phyloP scores from a whole-genome alignment of 768 basidiomycete species.

The Termitomyces sp. region DNA sequence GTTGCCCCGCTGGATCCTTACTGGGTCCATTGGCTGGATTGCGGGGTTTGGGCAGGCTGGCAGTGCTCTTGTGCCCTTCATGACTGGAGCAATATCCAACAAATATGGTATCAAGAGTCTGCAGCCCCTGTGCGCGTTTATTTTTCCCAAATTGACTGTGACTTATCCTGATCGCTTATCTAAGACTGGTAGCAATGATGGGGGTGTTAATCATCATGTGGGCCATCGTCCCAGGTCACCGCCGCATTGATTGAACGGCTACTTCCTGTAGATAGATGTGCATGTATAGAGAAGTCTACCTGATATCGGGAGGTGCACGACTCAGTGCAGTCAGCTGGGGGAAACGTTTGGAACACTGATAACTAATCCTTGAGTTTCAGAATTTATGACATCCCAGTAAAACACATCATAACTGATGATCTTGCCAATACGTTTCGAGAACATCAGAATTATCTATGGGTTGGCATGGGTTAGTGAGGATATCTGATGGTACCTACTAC shows the following conservation, averaged over 20 bases:
- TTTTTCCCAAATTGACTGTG: neutral
- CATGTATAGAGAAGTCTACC: neutral
- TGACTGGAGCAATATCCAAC: conserved; percentile 63
- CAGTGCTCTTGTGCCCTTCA: conserved; percentile 65
- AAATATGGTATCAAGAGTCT: conserved; percentile 56
- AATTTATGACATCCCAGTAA: too few species aligned
- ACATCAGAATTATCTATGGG: too few species aligned
- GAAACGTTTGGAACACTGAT: too few species aligned
- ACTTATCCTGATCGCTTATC: neutral
- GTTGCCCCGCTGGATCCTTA: conserved; percentile 66
- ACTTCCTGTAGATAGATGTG: neutral
- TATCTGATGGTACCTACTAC: too few species aligned
- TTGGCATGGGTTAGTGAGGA: too few species aligned
- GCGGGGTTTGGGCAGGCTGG: conserved; percentile 68
- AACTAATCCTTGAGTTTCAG: too few species aligned
- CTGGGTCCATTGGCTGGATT: conserved; percentile 63
- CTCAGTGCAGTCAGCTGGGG: too few species aligned
- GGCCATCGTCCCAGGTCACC: conserved; percentile 38
- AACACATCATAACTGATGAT: too few species aligned
- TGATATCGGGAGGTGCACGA: neutral
- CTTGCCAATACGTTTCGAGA: too few species aligned
- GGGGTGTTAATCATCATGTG: conserved; percentile 50
- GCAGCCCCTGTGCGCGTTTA: conserved; percentile 51
- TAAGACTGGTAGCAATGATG: conserved; percentile 59
- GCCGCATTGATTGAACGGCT: neutral